Evolutionary conservation across 805 yeast genomes (phyloP).

Genomic region (Schwanniomyces occidentalis): DNA sequence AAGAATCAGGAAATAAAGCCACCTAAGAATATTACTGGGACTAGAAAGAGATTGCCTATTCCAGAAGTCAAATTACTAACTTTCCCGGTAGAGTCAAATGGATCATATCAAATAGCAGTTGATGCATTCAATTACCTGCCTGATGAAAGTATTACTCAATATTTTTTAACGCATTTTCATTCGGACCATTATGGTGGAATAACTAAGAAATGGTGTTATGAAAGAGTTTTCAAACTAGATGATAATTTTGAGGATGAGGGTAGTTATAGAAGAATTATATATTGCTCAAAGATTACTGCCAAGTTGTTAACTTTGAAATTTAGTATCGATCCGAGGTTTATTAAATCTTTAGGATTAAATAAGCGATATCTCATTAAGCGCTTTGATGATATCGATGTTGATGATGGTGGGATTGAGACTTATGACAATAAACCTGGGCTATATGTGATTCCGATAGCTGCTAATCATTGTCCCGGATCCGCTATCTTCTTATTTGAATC

Average conservation of each 20-base stretch:
- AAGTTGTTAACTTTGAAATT: slow-evolving; percentile 54
- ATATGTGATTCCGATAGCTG: slow-evolving; percentile 67
- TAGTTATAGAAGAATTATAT: slow-evolving; percentile 56
- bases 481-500: slow-evolving; percentile 72
- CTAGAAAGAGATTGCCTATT: slow-evolving; percentile 33
- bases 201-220: slow-evolving; percentile 66
- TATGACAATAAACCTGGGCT: slow-evolving; percentile 27
- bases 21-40: slow-evolving; percentile 9
- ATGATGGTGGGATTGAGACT: slow-evolving; percentile 16
- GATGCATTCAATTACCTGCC: slow-evolving; percentile 64
- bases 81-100: slow-evolving; percentile 29
- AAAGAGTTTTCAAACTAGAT: slow-evolving; percentile 32
- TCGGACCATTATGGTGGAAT: slow-evolving; percentile 93
- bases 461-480: slow-evolving; percentile 98
- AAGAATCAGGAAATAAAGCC: slow-evolving; percentile 10
- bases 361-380: slow-evolving; percentile 34
- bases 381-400: slow-evolving; percentile 8
- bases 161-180: slow-evolving; percentile 83
- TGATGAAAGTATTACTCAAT: slow-evolving; percentile 46
- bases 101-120: slow-evolving; percentile 48
- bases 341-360: slow-evolving; percentile 41
- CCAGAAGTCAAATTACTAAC: slow-evolving; percentile 56
- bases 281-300: slow-evolving; percentile 71
- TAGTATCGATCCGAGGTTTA: slow-evolving; percentile 51
- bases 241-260: slow-evolving; percentile 20